phyloP scores from a whole-genome alignment of 116 monocot genomes.

The Cymodocea nodosa region DNA sequence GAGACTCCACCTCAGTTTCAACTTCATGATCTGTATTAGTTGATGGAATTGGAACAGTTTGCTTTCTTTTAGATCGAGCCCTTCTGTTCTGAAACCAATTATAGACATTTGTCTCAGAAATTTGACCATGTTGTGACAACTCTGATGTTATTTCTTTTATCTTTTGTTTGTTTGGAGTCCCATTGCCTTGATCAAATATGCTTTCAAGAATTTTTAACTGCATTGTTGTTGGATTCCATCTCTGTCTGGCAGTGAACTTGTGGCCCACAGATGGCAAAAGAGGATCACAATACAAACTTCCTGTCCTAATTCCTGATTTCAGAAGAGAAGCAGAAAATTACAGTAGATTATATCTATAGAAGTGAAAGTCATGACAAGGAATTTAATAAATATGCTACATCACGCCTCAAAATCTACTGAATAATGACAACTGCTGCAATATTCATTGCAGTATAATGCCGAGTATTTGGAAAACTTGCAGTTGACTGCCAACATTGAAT shows the following conservation, averaged over 20 bases:
- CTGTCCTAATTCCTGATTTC: constrained; percentile 51
- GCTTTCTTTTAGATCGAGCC: constrained; percentile 75
- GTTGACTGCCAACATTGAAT: too few relatives aligned
- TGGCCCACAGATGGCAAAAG: constrained; percentile 24
- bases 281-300: constrained; percentile 48
- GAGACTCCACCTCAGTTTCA: constrained; percentile 47
- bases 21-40: constrained; percentile 39
- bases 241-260: constrained; percentile 49
- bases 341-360: neutral
- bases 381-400: too few relatives aligned
- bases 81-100: constrained; percentile 96
- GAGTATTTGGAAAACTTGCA: too few relatives aligned
- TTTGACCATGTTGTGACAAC: constrained; percentile 53
- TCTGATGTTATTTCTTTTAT: constrained; percentile 65
- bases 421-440: too few relatives aligned
- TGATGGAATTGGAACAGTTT: constrained; percentile 7
- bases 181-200: constrained; percentile 58
- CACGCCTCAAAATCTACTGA: too few relatives aligned
- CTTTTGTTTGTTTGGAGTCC: constrained; percentile 75
- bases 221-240: constrained; percentile 73
- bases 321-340: neutral
- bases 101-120: constrained; percentile 84
- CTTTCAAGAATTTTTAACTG: constrained; percentile 74
- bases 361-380: neutral
- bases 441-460: too few relatives aligned